Evolutionary conservation across 2,329 filamentous ascomycete species (phyloP), one percentile per base, ranked within the genome.

Genomic region (Canariomyces notabilis): DNA sequence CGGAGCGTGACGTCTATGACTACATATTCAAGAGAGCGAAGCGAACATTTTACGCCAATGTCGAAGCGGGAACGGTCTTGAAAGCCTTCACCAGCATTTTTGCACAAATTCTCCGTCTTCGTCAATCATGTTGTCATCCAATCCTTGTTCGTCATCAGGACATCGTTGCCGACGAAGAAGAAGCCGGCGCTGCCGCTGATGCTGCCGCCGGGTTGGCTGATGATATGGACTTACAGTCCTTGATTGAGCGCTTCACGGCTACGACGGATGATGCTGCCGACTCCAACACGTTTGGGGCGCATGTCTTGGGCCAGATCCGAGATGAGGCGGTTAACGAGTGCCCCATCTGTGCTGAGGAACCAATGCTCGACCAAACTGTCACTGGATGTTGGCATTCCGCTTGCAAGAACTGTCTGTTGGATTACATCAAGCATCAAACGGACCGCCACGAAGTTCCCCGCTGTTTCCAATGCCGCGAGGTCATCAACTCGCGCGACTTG

Each of bases 301-400:
- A 96, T 62, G 89, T 91, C 0, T 73, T 98, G 12, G 81, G 85
- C 51, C 89, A 97, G 64, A 98, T 98, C 38, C 87, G 94, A 55
- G 87, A 87, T 44, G 91, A 97, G 60, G 83, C 87, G 0, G 80
- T 85, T 49, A 85, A 85, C 50, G 93, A 98, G 68, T 98, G 93
- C 59, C 91, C 93, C 0, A 87, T 98, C 42, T 98, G 93, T 67
- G 82, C 87, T 4, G 91, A 97, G 64, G 93, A 97, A 64, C 89
- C 90, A 3, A 97, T 97, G 89, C 79, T 88, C 33, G 86, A 96
- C 44, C 91, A 95, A 61, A 85, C 87, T 0, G 93, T 98, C 1
- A 97, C 93, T 0, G 88, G 89, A 0, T 98, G 93, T 67, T 98
- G 93, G 89, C 93, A 98, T 65, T 95, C 88, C 26, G 90, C 93